Percentiles rank a stretch among this genome's conserved stretches.
Conservation (phyloP, 108 stramenopile species). For the Nannochloropsis oceanica region DNA sequence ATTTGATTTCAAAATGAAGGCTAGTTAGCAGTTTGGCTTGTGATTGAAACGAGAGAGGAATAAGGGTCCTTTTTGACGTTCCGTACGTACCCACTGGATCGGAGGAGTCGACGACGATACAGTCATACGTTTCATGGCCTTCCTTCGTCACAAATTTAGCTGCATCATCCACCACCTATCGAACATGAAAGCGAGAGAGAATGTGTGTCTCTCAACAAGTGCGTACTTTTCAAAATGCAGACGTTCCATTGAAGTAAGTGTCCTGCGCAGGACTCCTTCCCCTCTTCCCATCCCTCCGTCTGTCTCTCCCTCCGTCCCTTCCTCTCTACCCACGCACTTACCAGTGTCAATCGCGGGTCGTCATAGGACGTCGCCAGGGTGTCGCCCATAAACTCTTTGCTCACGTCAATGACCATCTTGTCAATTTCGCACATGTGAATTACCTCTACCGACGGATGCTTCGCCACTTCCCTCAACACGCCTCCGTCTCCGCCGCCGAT, state of each 20-base stretch:
- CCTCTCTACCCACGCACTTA: neutral
- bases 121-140: conserved; percentile 67
- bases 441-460: conserved; percentile 61
- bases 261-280: neutral
- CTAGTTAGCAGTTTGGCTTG: neutral
- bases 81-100: conserved; percentile 56
- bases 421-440: conserved; percentile 92
- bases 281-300: neutral
- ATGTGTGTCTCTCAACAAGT: neutral
- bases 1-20: neutral
- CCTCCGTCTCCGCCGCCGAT: conserved; percentile 97
- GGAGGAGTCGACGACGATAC: conserved; percentile 59
- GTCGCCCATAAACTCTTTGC: conserved; percentile 59
- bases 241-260: neutral
- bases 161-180: conserved; percentile 24
- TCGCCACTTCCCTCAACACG: conserved; percentile 76
- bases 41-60: neutral
- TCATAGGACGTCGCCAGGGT: conserved; percentile 68
- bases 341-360: conserved; percentile 42
- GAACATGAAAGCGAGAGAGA: neutral
- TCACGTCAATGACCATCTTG: conserved; percentile 43
- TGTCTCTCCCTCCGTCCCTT: neutral
- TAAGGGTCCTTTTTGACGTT: neutral
- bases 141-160: conserved; percentile 51
- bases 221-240: neutral